Conservation (phyloP, 257 asterid species). For the Ilex asprella region DNA sequence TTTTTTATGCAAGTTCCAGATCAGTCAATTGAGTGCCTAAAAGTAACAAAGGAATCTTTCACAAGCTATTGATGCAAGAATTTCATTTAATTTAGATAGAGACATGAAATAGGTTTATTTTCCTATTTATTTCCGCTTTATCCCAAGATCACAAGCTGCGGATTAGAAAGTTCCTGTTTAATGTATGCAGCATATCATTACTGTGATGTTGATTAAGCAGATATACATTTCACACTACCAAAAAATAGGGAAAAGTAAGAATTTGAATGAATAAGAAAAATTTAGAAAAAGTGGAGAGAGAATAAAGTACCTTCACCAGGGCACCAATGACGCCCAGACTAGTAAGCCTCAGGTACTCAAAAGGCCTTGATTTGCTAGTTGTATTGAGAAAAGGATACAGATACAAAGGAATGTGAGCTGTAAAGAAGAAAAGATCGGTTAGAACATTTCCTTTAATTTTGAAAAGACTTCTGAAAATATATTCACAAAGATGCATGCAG, state of each 20-base stretch:
- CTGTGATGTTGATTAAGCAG: not conserved
- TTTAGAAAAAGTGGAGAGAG: not conserved
- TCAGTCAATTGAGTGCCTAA: no score
- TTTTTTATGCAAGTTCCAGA: no score
- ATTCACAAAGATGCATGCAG: no score
- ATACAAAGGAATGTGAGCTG: constrained; percentile 34
- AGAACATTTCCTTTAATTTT: no score
- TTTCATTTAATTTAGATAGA: no score
- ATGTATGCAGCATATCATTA: no score
- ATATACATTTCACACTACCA: not conserved
- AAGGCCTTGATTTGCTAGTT: constrained; percentile 22
- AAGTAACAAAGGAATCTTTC: no score
- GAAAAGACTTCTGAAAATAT: no score
- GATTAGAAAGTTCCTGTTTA: not conserved
- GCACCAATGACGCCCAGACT: constrained; percentile 37
- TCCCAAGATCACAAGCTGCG: no score
- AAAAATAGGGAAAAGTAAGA: not conserved
- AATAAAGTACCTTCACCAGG: constrained; percentile 32
- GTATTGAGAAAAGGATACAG: constrained; percentile 22
- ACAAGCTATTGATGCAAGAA: no score
- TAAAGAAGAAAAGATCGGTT: constrained; percentile 7
- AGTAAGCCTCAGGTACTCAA: constrained; percentile 30
- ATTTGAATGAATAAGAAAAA: not conserved
- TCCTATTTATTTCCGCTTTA: no score
- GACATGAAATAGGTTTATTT: no score